phyloP scores from a whole-genome alignment of 208 protist species.

The Leishmania aethiopica region DNA sequence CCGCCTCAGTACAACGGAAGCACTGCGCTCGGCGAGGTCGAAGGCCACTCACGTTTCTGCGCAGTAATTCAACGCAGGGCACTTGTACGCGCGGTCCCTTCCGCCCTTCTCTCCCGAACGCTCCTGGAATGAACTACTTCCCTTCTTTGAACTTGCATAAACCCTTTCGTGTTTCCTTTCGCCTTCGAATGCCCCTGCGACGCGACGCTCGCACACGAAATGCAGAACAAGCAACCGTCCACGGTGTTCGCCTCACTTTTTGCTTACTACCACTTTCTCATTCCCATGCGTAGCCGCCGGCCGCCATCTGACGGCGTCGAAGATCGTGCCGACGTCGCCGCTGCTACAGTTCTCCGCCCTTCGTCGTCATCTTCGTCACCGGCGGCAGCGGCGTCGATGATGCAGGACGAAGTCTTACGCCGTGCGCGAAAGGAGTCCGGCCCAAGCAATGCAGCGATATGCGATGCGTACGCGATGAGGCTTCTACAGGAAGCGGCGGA shows the following conservation, averaged over 20 bases:
- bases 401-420: background rate
- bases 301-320: background rate
- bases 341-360: background rate
- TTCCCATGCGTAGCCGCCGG: background rate
- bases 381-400: background rate
- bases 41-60: background rate
- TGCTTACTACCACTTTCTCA: background rate
- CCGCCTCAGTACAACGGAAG: background rate
- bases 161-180: background rate
- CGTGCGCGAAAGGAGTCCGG: background rate
- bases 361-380: background rate
- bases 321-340: background rate
- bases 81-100: background rate
- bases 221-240: background rate
- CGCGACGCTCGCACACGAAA: background rate
- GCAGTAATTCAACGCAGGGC: background rate
- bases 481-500: slow-evolving; percentile 13
- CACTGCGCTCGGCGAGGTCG: background rate
- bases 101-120: too few relatives aligned
- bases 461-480: slow-evolving; percentile 10
- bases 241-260: background rate
- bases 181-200: background rate
- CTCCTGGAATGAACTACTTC: background rate
- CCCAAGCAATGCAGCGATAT: slow-evolving; percentile 6
- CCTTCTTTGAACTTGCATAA: background rate